Conservation (phyloP, 768 basidiomycete species). For the Boletus tylopilopsis region DNA sequence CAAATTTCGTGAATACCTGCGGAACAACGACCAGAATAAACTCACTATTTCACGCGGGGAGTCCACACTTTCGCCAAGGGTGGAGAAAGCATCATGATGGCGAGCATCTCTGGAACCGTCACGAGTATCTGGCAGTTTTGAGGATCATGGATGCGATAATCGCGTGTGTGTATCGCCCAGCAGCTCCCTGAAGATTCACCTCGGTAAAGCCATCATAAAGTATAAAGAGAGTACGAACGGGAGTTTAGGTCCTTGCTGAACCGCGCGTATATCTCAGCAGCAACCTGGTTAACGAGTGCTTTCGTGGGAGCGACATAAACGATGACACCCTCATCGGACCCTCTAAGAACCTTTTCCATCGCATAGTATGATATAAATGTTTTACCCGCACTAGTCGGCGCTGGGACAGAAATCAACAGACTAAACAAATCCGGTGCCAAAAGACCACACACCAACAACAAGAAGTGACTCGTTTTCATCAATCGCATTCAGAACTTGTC, state of each 20-base stretch:
- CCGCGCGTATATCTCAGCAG: constrained; percentile 70
- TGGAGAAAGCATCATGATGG: constrained; percentile 67
- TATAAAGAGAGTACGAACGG: constrained; percentile 31
- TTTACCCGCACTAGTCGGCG: constrained; percentile 71
- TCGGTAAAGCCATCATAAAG: not conserved
- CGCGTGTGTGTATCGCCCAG: constrained; percentile 66
- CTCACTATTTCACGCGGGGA: constrained; percentile 56
- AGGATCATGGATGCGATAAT: constrained; percentile 58
- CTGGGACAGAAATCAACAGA: constrained; percentile 29
- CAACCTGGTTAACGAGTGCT: constrained; percentile 67
- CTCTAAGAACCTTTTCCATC: constrained; percentile 64
- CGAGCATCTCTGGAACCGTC: constrained; percentile 69
- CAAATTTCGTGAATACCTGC: not conserved
- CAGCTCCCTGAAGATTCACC: constrained; percentile 40
- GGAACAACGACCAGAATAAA: not conserved
- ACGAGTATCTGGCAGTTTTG: constrained; percentile 70
- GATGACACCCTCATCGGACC: constrained; percentile 61
- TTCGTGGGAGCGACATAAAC: constrained; percentile 78
- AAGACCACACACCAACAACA: constrained; percentile 49
- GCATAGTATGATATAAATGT: constrained; percentile 78
- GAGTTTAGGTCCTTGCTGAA: constrained; percentile 54
- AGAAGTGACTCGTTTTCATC: constrained; percentile 58
- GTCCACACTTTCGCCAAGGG: constrained; percentile 58
- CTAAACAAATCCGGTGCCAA: not conserved
- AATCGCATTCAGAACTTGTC: constrained; percentile 59